Evolutionary conservation across 371 early-diverging fungal genomes (phyloP).

Genomic region (Saksenaea oblongispora): DNA sequence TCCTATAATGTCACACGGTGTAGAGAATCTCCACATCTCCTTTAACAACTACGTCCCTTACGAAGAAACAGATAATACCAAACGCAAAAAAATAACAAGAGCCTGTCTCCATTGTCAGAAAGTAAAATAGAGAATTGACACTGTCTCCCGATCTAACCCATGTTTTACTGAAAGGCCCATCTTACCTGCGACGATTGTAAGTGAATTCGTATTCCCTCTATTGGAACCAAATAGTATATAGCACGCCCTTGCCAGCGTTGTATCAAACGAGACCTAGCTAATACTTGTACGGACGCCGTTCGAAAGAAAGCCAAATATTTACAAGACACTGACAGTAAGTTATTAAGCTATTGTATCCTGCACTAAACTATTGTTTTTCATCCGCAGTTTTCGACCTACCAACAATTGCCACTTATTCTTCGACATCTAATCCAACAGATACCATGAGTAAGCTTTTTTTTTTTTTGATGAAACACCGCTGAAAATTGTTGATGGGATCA

Average conservation of each 20-base stretch:
- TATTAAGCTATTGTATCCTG: conserved; percentile 4
- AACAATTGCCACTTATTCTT: neutral
- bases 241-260: conserved; percentile 87
- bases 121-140: conserved; percentile 17
- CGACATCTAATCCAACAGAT: neutral
- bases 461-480: conserved; percentile 1
- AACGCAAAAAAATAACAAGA: conserved; percentile 28
- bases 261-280: conserved; percentile 72
- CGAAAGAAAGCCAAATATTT: conserved; percentile 84
- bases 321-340: conserved; percentile 39
- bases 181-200: conserved; percentile 69
- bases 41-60: conserved; percentile 22
- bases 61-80: conserved; percentile 23
- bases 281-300: conserved; percentile 75
- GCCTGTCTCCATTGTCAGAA: conserved; percentile 60
- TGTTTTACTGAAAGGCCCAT: conserved; percentile 42
- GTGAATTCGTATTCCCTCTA: conserved; percentile 10
- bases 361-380: neutral
- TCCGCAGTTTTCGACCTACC: neutral
- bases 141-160: neutral
- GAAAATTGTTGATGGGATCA: neutral
- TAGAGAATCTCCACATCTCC: neutral
- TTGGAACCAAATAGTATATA: conserved; percentile 18
- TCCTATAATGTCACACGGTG: conserved; percentile 6
- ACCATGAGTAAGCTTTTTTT: neutral